These are phyloP conservation scores for Bertia moriformis DNA, from an alignment of 2,329 filamentous ascomycete species.

Conservation along the genomic window DNA sequence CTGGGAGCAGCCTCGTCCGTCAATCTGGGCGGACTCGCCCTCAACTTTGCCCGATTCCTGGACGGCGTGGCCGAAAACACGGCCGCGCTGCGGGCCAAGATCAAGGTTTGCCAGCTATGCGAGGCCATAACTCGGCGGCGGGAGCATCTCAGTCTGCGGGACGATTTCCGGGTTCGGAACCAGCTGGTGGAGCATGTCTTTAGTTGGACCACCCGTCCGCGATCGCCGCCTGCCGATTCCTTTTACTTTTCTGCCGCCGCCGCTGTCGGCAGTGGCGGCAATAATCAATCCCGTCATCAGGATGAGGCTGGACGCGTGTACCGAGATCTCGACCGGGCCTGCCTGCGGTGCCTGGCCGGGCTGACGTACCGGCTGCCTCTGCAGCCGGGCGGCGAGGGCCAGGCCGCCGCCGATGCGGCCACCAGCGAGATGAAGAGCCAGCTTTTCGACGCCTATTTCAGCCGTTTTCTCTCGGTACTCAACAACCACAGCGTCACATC, in stretches of 20 bases:
- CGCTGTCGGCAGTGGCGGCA: no score
- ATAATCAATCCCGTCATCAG: no score
- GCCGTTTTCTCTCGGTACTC: slow-evolving; percentile 50
- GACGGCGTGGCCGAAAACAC: slow-evolving; percentile 40
- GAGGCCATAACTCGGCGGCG: slow-evolving; percentile 52
- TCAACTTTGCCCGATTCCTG: slow-evolving; percentile 55
- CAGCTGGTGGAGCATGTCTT: slow-evolving; percentile 55
- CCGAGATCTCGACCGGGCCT: slow-evolving; percentile 51
- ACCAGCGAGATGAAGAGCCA: slow-evolving; percentile 56
- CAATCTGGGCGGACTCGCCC: slow-evolving; percentile 45
- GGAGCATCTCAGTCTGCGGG: slow-evolving; percentile 52
- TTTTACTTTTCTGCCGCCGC: slow-evolving; percentile 17
- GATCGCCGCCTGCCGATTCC: slow-evolving; percentile 30
- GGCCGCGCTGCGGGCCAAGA: slow-evolving; percentile 47
- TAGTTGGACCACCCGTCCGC: slow-evolving; percentile 51
- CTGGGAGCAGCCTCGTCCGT: slow-evolving; percentile 46
- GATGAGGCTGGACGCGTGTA: slow-evolving; percentile 46
- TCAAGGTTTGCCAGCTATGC: slow-evolving; percentile 53
- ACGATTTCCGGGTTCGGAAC: slow-evolving; percentile 56
- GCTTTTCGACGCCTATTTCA: slow-evolving; percentile 61
- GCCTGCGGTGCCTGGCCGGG: slow-evolving; percentile 48
- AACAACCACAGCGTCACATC: slow-evolving; percentile 37
- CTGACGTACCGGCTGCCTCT: slow-evolving; percentile 52
- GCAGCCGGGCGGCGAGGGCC: slow-evolving; percentile 49
- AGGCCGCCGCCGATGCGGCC: slow-evolving; percentile 50